Base-by-base conservation (phyloP, 345 rosid species). In the Populus euphratica region DNA sequence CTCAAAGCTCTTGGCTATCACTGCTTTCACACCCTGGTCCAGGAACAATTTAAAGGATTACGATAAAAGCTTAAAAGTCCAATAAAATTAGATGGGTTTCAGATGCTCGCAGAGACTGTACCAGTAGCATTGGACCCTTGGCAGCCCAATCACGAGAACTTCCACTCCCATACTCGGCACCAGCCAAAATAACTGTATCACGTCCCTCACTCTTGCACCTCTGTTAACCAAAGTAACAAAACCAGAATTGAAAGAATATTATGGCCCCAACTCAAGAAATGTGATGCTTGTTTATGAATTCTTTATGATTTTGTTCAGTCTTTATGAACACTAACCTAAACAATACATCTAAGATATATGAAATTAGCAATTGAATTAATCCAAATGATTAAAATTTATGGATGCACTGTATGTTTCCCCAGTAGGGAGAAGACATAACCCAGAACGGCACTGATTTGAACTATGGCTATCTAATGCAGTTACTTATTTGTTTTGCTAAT, bases 111-210 rank as follows among this genome's bases (percentile, higher is more conserved):
- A 70, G 68, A 69, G 43, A 75, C 63, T 79, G 31, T 83, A 94
- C 97, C 94, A 91, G 89, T 76, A 92, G 87, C 92, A 86, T 91
- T 49, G 98, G 97, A 80, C 98, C 98, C 92, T 94, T 94, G 41
- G 98, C 98, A 82, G 98, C 98, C 98, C 98, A 94, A 79, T 92
- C 98, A n/a, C 97, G 95, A 78, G 98, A 94, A 84, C 98, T 94
- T 82, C 98, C 98, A 82, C 97, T 90, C 69, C 97, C 98, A 81
- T 92, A 94, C 86, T 94, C 98, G 16, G 94, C 93, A 76, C 98
- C 96, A 39, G 96, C 97, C 89, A 94, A 85, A 73, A 93, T 89
- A 62, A 91, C 76, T 35, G 93, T 93, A 68, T 85, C 89, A 0
- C 82, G 89, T 44, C 94, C 94, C 77, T 91, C 91, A 49, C 82